A percentile compares a stretch with the other conserved stretches of the same genome.
phyloP scores from a whole-genome alignment of 192 early-diverging fungal genomes.

The Podila clonocystis region DNA sequence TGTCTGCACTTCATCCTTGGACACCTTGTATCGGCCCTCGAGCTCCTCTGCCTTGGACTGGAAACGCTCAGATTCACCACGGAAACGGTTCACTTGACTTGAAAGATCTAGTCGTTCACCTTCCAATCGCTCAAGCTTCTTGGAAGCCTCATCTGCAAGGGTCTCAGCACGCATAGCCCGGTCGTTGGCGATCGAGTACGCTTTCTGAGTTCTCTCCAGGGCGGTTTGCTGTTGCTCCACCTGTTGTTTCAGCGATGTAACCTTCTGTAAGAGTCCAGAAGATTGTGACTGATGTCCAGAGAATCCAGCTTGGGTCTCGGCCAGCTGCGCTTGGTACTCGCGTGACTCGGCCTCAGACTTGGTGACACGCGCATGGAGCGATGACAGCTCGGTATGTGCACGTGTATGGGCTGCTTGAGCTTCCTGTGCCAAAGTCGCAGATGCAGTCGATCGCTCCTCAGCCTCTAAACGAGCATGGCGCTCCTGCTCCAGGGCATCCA shows the following conservation, averaged over 20 bases:
- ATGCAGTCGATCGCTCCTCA: slow-evolving; percentile 56
- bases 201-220: slow-evolving; percentile 50
- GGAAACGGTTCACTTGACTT: slow-evolving; percentile 47
- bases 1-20: slow-evolving; percentile 53
- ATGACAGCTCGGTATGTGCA: slow-evolving; percentile 54
- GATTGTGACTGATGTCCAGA: slow-evolving; percentile 44
- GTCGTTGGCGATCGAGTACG: slow-evolving; percentile 48
- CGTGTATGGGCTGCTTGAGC: slow-evolving; percentile 59
- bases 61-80: slow-evolving; percentile 48
- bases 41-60: slow-evolving; percentile 52
- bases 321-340: slow-evolving; percentile 46
- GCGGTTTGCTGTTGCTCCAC: slow-evolving; percentile 53
- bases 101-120: slow-evolving; percentile 36
- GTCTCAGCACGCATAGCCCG: slow-evolving; percentile 51
- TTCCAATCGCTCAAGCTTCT: slow-evolving; percentile 48
- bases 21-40: slow-evolving; percentile 40
- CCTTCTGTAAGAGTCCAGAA: slow-evolving; percentile 27
- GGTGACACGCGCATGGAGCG: slow-evolving; percentile 49
- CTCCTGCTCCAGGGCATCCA: slow-evolving; percentile 55
- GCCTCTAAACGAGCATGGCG: slow-evolving; percentile 48
- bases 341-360: slow-evolving; percentile 57
- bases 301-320: slow-evolving; percentile 48
- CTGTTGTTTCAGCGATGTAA: slow-evolving; percentile 41
- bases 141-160: slow-evolving; percentile 29
- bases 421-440: slow-evolving; percentile 56